A percentile compares a stretch with the other conserved stretches of the same genome.
Conservation (phyloP, 441 rosid genomes). For the Melianthus villosus region DNA sequence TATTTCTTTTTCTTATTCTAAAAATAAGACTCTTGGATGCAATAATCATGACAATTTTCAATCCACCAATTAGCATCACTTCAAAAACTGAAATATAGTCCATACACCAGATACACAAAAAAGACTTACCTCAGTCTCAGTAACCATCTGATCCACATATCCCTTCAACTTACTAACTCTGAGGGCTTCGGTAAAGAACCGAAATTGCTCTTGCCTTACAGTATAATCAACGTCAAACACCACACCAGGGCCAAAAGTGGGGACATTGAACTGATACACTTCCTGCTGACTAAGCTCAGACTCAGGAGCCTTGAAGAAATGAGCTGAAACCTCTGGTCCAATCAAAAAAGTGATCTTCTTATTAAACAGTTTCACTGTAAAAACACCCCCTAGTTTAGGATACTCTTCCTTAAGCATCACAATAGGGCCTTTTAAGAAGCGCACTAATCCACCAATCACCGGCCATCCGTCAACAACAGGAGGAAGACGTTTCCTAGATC, state of each 20-base stretch:
- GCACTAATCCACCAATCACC: slow-evolving; percentile 51
- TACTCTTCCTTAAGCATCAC: slow-evolving; percentile 85
- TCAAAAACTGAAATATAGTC: too few species aligned
- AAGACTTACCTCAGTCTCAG: slow-evolving; percentile 61
- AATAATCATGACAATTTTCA: too few species aligned
- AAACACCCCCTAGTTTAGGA: slow-evolving; percentile 85
- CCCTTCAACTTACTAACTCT: slow-evolving; percentile 74
- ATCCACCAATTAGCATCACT: too few species aligned
- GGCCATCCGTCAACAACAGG: slow-evolving; percentile 59
- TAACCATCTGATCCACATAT: slow-evolving; percentile 96
- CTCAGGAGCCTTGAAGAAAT: slow-evolving; percentile 88
- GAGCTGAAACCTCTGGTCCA: slow-evolving; percentile 94
- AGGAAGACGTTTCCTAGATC: slow-evolving; percentile 61
- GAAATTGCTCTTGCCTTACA: slow-evolving; percentile 86
- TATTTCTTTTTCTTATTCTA: too few species aligned
- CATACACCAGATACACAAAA: too few species aligned
- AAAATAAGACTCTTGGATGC: too few species aligned
- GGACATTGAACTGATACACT: slow-evolving; percentile 93
- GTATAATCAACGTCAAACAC: slow-evolving; percentile 91
- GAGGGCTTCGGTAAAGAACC: slow-evolving; percentile 85
- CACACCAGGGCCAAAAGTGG: slow-evolving; percentile 94
- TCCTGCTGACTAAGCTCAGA: slow-evolving; percentile 95
- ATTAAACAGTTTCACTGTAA: slow-evolving; percentile 56
- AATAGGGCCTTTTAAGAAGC: slow-evolving; percentile 75
- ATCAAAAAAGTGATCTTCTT: slow-evolving; percentile 81